These are phyloP conservation scores for Aspergillus pseudoviridinutans DNA, from an alignment of 2,329 filamentous ascomycete genomes.

Conservation along the genomic window DNA sequence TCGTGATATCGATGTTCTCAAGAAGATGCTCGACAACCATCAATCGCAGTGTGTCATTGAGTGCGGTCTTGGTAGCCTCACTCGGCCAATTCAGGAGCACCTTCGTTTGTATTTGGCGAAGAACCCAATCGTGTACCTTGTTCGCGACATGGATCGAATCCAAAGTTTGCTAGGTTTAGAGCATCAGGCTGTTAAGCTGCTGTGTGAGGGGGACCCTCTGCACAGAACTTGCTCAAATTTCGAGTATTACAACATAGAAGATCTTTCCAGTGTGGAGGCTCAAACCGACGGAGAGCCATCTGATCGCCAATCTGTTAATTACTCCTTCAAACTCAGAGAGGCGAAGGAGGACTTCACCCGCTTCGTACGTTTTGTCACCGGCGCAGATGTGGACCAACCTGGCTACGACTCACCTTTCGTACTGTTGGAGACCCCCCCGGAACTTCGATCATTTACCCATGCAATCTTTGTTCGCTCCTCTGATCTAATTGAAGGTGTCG, in stretches of 20 bases:
- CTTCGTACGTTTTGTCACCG: conserved; percentile 57
- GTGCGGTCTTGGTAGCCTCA: conserved; percentile 41
- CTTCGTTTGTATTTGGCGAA: conserved; percentile 34
- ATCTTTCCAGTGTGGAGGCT: conserved; percentile 29
- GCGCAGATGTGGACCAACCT: conserved; percentile 49
- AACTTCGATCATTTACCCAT: conserved; percentile 50
- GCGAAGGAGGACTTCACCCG: conserved; percentile 58
- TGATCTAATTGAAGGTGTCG: conserved; percentile 26
- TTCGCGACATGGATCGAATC: conserved; percentile 40
- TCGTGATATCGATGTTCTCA: conserved; percentile 40
- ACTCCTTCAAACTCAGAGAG: conserved; percentile 48
- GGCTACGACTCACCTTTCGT: conserved; percentile 60
- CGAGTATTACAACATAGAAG: conserved; percentile 48
- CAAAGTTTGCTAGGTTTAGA: conserved; percentile 41
- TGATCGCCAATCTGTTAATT: conserved; percentile 44
- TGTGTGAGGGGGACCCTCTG: conserved; percentile 43
- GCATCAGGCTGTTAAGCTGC: conserved; percentile 40
- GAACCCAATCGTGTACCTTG: conserved; percentile 40
- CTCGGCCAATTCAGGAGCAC: conserved; percentile 39
- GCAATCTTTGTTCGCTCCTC: conserved; percentile 38
- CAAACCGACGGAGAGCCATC: conserved; percentile 31
- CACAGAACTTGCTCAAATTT: conserved; percentile 47
- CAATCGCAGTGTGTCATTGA: conserved; percentile 41
- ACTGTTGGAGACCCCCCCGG: conserved; percentile 55
- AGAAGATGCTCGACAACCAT: conserved; percentile 44